Conservation (phyloP, 805 yeast genomes). For the Suhomyces faveliae region DNA sequence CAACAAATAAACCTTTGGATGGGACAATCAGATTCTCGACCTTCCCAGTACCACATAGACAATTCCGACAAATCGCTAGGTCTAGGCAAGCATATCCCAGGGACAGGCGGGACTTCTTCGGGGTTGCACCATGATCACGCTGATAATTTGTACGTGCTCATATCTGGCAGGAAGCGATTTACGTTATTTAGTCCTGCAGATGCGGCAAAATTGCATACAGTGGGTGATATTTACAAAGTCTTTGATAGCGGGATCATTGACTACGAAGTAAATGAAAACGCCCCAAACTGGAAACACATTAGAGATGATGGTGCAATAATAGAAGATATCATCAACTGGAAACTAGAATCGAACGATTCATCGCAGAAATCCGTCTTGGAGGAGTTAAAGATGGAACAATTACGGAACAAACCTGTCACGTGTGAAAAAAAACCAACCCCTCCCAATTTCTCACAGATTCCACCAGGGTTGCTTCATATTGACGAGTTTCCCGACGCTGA, state of each 20-base stretch:
- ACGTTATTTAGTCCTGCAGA: conserved; percentile 65
- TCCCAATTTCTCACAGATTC: conserved; percentile 65
- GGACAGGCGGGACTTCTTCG: conserved; percentile 56
- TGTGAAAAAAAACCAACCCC: conserved; percentile 45
- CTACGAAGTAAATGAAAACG: conserved; percentile 50
- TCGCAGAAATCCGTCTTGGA: conserved; percentile 6
- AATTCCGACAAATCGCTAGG: conserved; percentile 25
- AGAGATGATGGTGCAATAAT: conserved; percentile 61
- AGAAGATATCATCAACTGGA: conserved; percentile 49
- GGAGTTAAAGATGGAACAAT: conserved; percentile 12
- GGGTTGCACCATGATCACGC: conserved; percentile 84
- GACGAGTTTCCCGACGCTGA: conserved; percentile 45
- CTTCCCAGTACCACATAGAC: conserved; percentile 11
- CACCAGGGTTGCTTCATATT: conserved; percentile 61
- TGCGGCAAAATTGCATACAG: conserved; percentile 57
- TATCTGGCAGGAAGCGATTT: conserved; percentile 62
- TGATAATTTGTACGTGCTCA: conserved; percentile 65
- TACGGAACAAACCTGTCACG: conserved; percentile 12
- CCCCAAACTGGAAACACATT: conserved; percentile 63
- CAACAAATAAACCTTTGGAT: conserved; percentile 79
- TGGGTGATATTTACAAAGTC: conserved; percentile 56
- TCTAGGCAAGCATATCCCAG: conserved; percentile 57
- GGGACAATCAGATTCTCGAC: conserved; percentile 40
- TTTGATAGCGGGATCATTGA: conserved; percentile 68
- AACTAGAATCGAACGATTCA: conserved; percentile 25